These are phyloP conservation scores for Trichodelitschia bisporula DNA, from an alignment of 495 filamentous ascomycete genomes.

Conservation along the genomic window DNA sequence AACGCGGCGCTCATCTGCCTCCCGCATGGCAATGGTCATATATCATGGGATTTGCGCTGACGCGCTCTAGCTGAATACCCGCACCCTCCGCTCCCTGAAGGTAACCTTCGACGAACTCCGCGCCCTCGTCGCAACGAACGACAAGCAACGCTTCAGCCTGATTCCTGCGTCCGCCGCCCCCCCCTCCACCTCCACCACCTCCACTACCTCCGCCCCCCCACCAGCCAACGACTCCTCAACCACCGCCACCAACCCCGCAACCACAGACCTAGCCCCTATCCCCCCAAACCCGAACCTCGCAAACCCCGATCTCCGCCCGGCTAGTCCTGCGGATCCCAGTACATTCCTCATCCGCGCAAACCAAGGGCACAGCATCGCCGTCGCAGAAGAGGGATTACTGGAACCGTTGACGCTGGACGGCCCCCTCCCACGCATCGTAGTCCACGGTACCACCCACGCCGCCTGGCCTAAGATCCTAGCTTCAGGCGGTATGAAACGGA, in stretches of 20 bases:
- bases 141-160: conserved; percentile 78
- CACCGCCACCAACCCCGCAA: conserved; percentile 1
- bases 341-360: conserved; percentile 81
- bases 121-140: conserved; percentile 42
- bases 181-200: conserved; percentile 9
- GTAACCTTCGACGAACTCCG: conserved; percentile 51
- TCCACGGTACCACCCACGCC: conserved; percentile 71
- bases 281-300: conserved; percentile 13
- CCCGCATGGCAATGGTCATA: no score
- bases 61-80: conserved; percentile 43
- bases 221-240: not conserved
- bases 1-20: no score
- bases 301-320: conserved; percentile 1
- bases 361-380: conserved; percentile 60
- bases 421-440: conserved; percentile 35
- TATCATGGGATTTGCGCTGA: no score
- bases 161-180: conserved; percentile 20
- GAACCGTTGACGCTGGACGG: conserved; percentile 26
- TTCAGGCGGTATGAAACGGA: conserved; percentile 50
- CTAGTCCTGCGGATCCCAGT: conserved; percentile 22
- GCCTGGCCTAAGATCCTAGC: conserved; percentile 48
- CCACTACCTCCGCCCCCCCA: conserved; percentile 13
- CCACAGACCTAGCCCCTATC: conserved; percentile 7
- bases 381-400: conserved; percentile 45
- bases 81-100: conserved; percentile 38